Evolutionary conservation across 1,284 basidiomycete species (phyloP), one percentile per base, ranked within the genome.

Genomic region (Fomes fomentarius): DNA sequence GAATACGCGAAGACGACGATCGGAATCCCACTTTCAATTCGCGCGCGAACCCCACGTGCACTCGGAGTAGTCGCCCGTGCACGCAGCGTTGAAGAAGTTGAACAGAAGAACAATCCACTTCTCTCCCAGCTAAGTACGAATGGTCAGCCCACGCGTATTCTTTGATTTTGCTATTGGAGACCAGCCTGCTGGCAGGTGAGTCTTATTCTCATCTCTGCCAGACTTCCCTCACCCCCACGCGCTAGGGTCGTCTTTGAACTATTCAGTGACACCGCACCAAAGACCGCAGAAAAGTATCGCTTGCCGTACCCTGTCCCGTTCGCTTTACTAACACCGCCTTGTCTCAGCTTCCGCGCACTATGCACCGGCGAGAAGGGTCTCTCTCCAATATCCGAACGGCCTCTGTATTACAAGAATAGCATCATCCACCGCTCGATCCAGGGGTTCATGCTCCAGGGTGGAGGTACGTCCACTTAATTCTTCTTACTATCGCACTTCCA

Each of bases 361-460:
- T 94, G 91, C 69, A 96, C 93, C 0, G 94, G 94, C 12, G 91
- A 95, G 69, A 88, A 86, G 66, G 93, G 93, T 14, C 66, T 86
- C 1, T 90, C 87, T 0, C 72, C 75, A 1, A 68, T 79, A 28
- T 81, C 85, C 0, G 82, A 87, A 41, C 73, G 81, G 12, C 85
- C 89, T 3, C 78, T 96, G 3, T 88, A 89, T 71, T 97, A 94
- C 82, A 93, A 91, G 71, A 85, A 85, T 64, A 84, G 81, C 54
- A 84, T 85, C 41, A 77, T 94, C 15, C 93, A 94, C 66, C 81
- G 93, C 24, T 86, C 89, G 26, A 94, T 96, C 56, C 78, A 83
- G 21, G 80, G 85, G 58, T 96, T 96, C 71, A 96, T 96, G 94
- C 84, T 95, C 48, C 91, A 92, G 73, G 89, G 85, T 38, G 89